A percentile compares a stretch with the other conserved stretches of the same genome.
These are phyloP conservation scores for Drechmeria coniospora DNA, from an alignment of 2,329 filamentous ascomycete genomes.

Conservation along the genomic window DNA sequence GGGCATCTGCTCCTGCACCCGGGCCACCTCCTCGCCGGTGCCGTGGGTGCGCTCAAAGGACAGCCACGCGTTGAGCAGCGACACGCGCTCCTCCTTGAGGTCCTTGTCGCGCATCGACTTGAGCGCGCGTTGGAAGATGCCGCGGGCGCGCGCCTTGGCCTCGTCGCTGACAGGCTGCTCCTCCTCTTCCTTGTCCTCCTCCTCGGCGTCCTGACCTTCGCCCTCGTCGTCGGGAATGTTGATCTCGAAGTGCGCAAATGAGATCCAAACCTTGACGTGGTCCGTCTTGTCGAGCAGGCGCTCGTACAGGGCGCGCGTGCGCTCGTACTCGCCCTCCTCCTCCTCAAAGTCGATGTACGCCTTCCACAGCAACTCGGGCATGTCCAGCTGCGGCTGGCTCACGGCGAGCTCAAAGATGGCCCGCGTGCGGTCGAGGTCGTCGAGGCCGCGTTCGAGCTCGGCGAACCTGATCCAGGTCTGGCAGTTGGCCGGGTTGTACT, in stretches of 20 bases:
- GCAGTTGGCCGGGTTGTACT: conserved; percentile 80
- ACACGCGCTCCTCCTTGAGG: conserved; percentile 85
- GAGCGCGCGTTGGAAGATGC: conserved; percentile 73
- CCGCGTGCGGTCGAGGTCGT: conserved; percentile 74
- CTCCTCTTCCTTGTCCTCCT: conserved; percentile 38
- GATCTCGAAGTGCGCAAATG: conserved; percentile 96
- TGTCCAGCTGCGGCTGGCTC: conserved; percentile 69
- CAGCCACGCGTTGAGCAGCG: conserved; percentile 81
- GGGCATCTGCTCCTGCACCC: conserved; percentile 87
- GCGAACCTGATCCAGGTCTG: conserved; percentile 96
- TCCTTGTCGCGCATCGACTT: conserved; percentile 78
- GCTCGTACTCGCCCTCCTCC: conserved; percentile 80
- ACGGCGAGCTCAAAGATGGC: conserved; percentile 90
- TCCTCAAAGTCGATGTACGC: conserved; percentile 98
- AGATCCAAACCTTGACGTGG: conserved; percentile 98
- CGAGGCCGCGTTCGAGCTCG: conserved; percentile 78
- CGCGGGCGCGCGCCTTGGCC: conserved; percentile 68
- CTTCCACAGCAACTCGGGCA: conserved; percentile 97
- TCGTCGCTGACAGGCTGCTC: conserved; percentile 62
- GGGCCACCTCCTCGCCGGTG: conserved; percentile 55
- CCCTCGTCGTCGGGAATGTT: conserved; percentile 68
- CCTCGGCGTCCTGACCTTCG: conserved; percentile 29
- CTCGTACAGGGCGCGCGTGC: conserved; percentile 72
- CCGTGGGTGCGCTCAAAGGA: conserved; percentile 84
- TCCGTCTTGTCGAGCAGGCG: conserved; percentile 86